Conservation (phyloP, 2,329 filamentous ascomycete genomes). For the Endothia cerciana region DNA sequence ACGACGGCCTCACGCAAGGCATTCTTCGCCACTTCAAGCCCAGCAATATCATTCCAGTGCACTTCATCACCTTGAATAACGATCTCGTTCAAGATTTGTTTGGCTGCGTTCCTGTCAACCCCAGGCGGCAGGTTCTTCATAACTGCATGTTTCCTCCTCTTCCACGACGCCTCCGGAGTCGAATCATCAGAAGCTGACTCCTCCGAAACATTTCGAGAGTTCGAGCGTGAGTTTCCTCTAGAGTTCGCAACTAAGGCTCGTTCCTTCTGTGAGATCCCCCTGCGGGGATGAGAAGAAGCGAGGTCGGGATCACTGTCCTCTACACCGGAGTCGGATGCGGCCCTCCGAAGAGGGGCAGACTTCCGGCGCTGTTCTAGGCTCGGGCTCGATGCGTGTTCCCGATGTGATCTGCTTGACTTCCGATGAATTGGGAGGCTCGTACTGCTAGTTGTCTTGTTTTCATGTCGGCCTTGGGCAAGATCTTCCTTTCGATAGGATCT, state of each 20-base stretch:
- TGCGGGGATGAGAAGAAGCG: constrained; percentile 17
- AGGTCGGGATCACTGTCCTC: constrained; percentile 24
- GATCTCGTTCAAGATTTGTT: constrained; percentile 94
- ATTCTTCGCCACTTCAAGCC: constrained; percentile 85
- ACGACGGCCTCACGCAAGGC: constrained; percentile 95
- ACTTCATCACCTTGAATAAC: constrained; percentile 94
- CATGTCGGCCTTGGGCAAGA: constrained; percentile 29
- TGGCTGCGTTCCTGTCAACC: constrained; percentile 80
- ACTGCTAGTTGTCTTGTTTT: constrained; percentile 33
- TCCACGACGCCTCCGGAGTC: constrained; percentile 56
- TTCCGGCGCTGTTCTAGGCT: constrained; percentile 17
- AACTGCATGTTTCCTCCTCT: constrained; percentile 64
- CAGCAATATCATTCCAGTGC: constrained; percentile 91
- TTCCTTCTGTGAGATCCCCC: constrained; percentile 25
- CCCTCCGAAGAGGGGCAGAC: constrained; percentile 18
- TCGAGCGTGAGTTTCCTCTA: constrained; percentile 21
- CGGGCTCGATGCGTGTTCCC: constrained; percentile 20
- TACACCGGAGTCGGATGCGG: constrained; percentile 25
- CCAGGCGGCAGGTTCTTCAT: constrained; percentile 80
- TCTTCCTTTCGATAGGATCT: constrained; percentile 23
- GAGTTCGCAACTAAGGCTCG: constrained; percentile 7
- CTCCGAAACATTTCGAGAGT: constrained; percentile 31
- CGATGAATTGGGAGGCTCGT: constrained; percentile 30
- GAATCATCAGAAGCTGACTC: constrained; percentile 46
- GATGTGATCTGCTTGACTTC: constrained; percentile 27